Evolutionary conservation across 2,329 filamentous ascomycete species (phyloP), one percentile per base, ranked within the genome.

Genomic region (Ceratocystis cacaofunesta): DNA sequence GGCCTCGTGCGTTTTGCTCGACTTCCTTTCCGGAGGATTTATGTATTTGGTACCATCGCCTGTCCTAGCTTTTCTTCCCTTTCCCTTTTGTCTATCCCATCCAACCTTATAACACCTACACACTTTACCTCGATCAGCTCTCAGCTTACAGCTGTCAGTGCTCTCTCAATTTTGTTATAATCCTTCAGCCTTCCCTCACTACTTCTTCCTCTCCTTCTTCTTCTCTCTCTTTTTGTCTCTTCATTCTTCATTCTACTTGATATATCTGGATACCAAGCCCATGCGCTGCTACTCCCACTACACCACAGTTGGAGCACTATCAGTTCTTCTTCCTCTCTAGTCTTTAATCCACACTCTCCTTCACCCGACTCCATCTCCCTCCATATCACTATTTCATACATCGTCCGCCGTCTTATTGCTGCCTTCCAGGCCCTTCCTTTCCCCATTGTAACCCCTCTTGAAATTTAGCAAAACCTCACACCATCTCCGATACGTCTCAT

Each of bases 31-130:
- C 60, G 41, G 60, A 44, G 58, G 58, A 62, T 62, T 43, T 46
- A 62, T 62, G 60, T 62, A 62, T 22, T 48, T 62, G 52, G 52
- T 57, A 57, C 60, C 60, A 62, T 62, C 60, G 60, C 60, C 60
- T 62, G 60, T 62, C 60, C 60, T 62, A 46, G 60, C 60, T 62
- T 46, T 62, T 62, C 60, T 62, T 62, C 41, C 60, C 44, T 62
- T 62, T 62, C 36, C 17, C 44, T 62, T 43, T 62, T 48, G 60
- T 62, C 60, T 62, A 62, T 62, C 44, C 46, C 41, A 62, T 62
- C 60, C 41, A 62, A 46, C 60, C 44, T 62, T 62, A 62, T 62
- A 62, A 62, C 60, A 48, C 60, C 60, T 22, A 28, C 60, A 25
- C 60, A 62, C 36, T 46, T 62, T 28, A 43, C 60, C 41, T 62